Percentiles rank a stretch among this genome's conserved stretches.
Evolutionary conservation across 176 grass and related monocot genomes (phyloP).

Genomic region (Eleusine indica): DNA sequence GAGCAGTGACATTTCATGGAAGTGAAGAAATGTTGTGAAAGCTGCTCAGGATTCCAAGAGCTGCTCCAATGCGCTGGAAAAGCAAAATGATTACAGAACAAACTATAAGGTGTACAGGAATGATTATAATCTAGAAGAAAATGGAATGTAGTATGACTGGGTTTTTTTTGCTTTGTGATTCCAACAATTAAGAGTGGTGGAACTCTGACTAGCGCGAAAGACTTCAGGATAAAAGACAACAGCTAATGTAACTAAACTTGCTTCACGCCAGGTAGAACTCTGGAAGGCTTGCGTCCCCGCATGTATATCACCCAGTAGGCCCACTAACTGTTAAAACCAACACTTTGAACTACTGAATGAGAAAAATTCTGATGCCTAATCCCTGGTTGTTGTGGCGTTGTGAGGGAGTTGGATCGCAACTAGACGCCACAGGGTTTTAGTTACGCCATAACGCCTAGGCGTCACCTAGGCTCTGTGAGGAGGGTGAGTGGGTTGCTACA

Average conservation of each 20-base stretch:
- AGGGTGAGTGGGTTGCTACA: background rate
- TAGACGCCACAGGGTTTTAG: background rate
- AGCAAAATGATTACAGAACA: constrained; percentile 9
- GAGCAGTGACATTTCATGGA: constrained; percentile 93
- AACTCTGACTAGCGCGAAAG: background rate
- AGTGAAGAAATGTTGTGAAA: constrained; percentile 32
- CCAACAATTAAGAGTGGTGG: background rate
- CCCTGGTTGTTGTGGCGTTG: background rate
- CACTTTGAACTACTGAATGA: background rate
- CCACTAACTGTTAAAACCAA: background rate
- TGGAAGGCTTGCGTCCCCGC: background rate
- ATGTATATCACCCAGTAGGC: background rate
- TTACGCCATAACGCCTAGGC: background rate
- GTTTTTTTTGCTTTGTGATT: background rate
- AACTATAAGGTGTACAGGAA: constrained; percentile 7
- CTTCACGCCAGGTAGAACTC: background rate
- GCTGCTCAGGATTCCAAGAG: constrained; percentile 13
- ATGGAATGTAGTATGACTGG: background rate
- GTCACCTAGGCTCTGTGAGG: background rate
- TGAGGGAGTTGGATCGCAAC: background rate
- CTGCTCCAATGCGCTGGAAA: constrained; percentile 27
- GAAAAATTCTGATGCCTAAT: background rate
- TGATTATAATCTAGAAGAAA: constrained; percentile 21
- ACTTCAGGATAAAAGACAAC: background rate
- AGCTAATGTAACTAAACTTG: background rate